These are phyloP conservation scores for Thelonectria rubi DNA, from an alignment of 2,329 filamentous ascomycete genomes.

Conservation along the genomic window DNA sequence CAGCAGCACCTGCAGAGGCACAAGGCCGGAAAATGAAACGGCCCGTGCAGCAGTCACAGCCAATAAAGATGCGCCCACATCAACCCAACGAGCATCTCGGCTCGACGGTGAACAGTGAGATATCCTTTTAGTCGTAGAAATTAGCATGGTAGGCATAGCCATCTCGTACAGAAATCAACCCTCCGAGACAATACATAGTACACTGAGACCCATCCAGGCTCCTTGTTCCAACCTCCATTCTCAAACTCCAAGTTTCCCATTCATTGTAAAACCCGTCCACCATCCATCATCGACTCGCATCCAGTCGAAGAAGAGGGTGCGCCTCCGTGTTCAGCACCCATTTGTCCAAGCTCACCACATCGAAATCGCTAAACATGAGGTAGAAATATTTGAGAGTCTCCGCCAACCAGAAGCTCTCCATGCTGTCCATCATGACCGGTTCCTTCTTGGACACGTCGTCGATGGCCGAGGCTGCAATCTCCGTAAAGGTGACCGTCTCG, in stretches of 20 bases:
- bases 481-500: conserved; percentile 66
- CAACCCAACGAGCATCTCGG: background rate
- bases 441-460: conserved; percentile 63
- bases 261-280: background rate
- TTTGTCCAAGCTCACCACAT: conserved; percentile 66
- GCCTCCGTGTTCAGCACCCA: conserved; percentile 70
- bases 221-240: conserved; percentile 2
- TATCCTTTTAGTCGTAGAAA: too few species aligned
- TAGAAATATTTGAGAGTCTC: conserved; percentile 76
- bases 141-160: conserved; percentile 6
- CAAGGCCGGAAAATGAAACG: conserved; percentile 26
- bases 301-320: conserved; percentile 54
- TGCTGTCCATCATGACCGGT: conserved; percentile 61
- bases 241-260: background rate
- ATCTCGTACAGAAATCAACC: conserved; percentile 3
- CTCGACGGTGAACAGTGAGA: too few species aligned
- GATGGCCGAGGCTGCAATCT: conserved; percentile 71
- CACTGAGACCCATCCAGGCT: background rate
- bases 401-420: conserved; percentile 81
- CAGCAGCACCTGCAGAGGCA: background rate
- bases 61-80: background rate
- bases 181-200: background rate
- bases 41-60: conserved; percentile 14
- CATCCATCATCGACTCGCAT: conserved; percentile 27
- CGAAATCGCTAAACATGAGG: conserved; percentile 67